These are phyloP conservation scores for Naumovozyma dairenensis DNA, from an alignment of 805 yeast species.

Conservation along the genomic window DNA sequence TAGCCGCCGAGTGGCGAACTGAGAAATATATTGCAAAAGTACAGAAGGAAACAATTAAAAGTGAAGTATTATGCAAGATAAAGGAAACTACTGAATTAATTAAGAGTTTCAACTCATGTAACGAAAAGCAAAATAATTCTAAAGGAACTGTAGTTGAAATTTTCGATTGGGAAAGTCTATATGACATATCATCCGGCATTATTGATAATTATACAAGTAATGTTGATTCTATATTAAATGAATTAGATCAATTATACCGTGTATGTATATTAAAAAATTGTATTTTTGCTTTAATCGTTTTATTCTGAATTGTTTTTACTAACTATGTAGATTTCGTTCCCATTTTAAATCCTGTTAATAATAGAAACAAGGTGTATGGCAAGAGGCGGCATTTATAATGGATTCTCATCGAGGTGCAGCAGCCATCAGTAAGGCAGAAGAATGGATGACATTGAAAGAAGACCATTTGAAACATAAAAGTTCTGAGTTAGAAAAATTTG, in stretches of 20 bases:
- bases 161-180: conserved; percentile 26
- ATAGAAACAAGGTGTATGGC: conserved; percentile 25
- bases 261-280: conserved; percentile 9
- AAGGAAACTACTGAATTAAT: conserved; percentile 11
- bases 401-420: conserved; percentile 26
- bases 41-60: conserved; percentile 10
- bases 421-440: conserved; percentile 18
- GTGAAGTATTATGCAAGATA: conserved; percentile 12
- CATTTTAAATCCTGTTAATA: conserved; percentile 3
- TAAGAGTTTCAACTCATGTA: neutral
- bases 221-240: conserved; percentile 15
- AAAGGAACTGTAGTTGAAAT: too few relatives aligned
- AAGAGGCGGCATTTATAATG: conserved; percentile 25
- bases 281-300: neutral
- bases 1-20: conserved; percentile 23
- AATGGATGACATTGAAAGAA: conserved; percentile 24
- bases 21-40: conserved; percentile 8
- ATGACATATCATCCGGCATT: conserved; percentile 21
- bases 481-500: conserved; percentile 17
- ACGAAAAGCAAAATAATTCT: conserved; percentile 1
- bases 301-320: too few relatives aligned
- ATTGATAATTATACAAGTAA: conserved; percentile 24
- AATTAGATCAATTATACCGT: conserved; percentile 18
- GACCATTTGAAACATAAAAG: conserved; percentile 15
- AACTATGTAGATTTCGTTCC: neutral